Base-by-base conservation (phyloP, 345 rosid genomes). In the Schrenkiella parvula region DNA sequence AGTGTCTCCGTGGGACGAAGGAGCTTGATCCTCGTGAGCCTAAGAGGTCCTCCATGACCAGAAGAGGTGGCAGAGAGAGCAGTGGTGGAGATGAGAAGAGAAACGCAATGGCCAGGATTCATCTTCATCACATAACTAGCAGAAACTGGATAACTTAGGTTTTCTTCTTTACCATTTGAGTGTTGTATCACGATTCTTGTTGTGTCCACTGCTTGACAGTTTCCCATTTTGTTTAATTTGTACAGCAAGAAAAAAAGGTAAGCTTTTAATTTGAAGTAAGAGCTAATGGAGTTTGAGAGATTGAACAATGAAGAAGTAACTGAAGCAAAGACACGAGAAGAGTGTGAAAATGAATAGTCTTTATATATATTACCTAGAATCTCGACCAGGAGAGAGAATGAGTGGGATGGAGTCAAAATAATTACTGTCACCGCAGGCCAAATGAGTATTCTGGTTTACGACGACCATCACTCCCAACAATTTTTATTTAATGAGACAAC, bases 71-170 rank as follows among this genome's bases (percentile, higher is more conserved):
- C n/a, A 10, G 86, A 19, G 23, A 82, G 85, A 70, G 84, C 82
- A 9, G 75, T 75, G 80, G 92, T 86, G 59, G 97, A 93, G 59
- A 93, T 87, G 31, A 93, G 92, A 72, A 91, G 92, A 72, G 97
- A 91, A 31, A 93, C 97, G 78, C 85, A 87, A 78, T 93, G 92
- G 37, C 97, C 98, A 14, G 96, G 98, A 73, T 91, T 91, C 80
- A 68, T 82, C 80, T 80, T 86, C 91, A 91, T 93, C 28, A 93
- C 67, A 80, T 86, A 95, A 37, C 73, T 64, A 22, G 95, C 97
- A 39, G 60, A 83, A 7, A 89, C 79, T 8, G 92, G 81, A 86
- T 84, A 87, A 62, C 80, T 83, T 10, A 87, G 72, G 15, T 76
- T 91, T 19, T 93, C 96, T 2, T 72, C 84, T 68, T 84, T 89